Base-by-base conservation (phyloP, 805 yeast genomes). In the Ogataea polymorpha region DNA sequence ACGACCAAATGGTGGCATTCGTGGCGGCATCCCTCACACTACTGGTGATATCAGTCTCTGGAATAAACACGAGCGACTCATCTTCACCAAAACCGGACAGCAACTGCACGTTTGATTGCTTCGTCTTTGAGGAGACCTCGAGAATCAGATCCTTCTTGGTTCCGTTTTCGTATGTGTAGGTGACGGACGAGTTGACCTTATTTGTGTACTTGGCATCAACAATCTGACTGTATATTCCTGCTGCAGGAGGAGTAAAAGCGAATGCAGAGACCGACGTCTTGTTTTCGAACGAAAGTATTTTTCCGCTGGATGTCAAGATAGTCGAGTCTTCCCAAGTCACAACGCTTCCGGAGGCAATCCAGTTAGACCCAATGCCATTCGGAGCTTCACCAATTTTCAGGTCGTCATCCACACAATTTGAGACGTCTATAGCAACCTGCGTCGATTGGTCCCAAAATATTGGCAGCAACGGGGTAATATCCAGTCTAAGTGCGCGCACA, bases 391-490 rank as follows among this genome's bases (percentile, higher is more conserved):
- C 53, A n/a, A 51, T 29, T 16, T 54, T 53, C 12, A 51, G 52
- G 25, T 50, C 56, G 41, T 71, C 75, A 41, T 66, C 72, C 8
- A 72, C 39, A 35, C 83, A 79, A 53, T 80, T 77, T 4, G 75
- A 66, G 13, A 85, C 63, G 48, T 72, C 77, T 34, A 86, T 63
- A 35, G 65, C 67, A 5, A 74, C 35, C n/a, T 47, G 46, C 3
- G 62, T 44, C 24, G 63, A 55, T 12, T 67, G 62, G 15, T 58
- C 58, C 89, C 90, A 84, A 23, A 87, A 58, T n/a, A 65, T 58
- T 3, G 95, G 93, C 44, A 87, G 62, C 46, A 80, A 70, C 0
- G 85, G 78, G 9, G 91, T 75, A 34, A 88, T 53, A 48, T 88
- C 95, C 33, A 88, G 58, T 42, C 79, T 81, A 49, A 82, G 68